These are phyloP conservation scores for Candida piceae DNA, from an alignment of 805 yeast genomes.

Conservation along the genomic window DNA sequence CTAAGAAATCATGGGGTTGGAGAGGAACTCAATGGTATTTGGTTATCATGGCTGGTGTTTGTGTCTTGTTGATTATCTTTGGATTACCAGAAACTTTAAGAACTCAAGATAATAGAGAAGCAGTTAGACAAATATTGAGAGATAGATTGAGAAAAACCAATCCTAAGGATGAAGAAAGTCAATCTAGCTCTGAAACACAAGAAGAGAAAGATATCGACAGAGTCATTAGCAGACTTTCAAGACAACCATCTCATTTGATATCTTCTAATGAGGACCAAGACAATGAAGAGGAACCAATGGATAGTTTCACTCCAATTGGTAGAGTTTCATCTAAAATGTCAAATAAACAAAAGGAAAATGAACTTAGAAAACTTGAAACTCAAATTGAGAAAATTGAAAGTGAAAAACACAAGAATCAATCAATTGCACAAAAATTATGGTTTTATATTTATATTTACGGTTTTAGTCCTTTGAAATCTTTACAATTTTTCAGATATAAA, in stretches of 20 bases:
- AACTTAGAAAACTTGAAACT: constrained; percentile 16
- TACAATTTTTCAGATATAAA: constrained; percentile 60
- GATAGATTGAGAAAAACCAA: constrained; percentile 25
- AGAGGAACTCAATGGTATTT: constrained; percentile 85
- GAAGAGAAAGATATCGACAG: constrained; percentile 27
- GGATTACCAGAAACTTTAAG: constrained; percentile 81
- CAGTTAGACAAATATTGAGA: constrained; percentile 41
- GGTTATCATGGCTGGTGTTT: constrained; percentile 59
- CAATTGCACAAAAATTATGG: constrained; percentile 19
- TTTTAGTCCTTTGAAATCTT: constrained; percentile 56
- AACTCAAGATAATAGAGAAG: constrained; percentile 53
- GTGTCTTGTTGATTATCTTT: constrained; percentile 44
- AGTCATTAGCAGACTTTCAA: constrained; percentile 32
- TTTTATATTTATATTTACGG: constrained; percentile 41
- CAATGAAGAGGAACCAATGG: constrained; percentile 34
- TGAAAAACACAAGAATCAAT: constrained; percentile 10
- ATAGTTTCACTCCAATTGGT: constrained; percentile 31
- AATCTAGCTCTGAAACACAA: constrained; percentile 7
- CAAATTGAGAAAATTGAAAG: constrained; percentile 19
- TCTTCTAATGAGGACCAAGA: constrained; percentile 5
- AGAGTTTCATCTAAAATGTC: constrained; percentile 26
- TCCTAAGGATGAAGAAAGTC: constrained; percentile 14
- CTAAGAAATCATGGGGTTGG: constrained; percentile 66
- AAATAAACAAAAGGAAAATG: constrained; percentile 13
- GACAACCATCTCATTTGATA: constrained; percentile 15